Base-by-base conservation (phyloP, 192 early-diverging fungal genomes). In the Dispira simplex region DNA sequence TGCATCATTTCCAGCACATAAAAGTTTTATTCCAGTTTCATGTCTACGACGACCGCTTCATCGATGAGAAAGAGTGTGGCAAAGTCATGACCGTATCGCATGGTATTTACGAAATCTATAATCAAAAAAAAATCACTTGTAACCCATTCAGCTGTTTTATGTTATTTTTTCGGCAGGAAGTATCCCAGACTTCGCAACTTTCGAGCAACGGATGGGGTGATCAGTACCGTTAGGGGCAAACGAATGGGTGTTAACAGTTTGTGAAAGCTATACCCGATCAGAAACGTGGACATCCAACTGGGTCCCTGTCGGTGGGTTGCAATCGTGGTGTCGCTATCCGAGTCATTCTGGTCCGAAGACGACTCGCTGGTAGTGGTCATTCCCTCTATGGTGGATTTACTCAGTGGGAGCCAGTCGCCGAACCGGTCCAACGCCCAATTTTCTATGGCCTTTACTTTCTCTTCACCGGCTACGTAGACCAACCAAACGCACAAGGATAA, bases 401-500 rank as follows among this genome's bases (percentile, higher is more conserved):
- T 25, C 10, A 54, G 8, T 10, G 25, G 9, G 53, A 25, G n/a
- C 53, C 53, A 54, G 20, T 54, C 20, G 53, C 53, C 53, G 8
- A 54, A 25, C 8, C 25, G 10, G 11, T 54, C 53, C 11, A 20
- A 21, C 11, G 25, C 11, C 53, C 53, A 54, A 20, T 54, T 20
- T 25, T 54, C 53, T 10, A 54, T 10, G 10, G 18, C 8, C 53
- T 54, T 54, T 16, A 54, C 53, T 20, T 20, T 10, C 11, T 9
- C 53, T 20, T 54, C 53, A 20, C 53, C 53, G 11, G 53, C 53
- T 10, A 25, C 53, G 8, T 25, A 71, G 39, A 78, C 77, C 26
- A 62, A 71, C 73, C 73, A 75, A 46, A 78, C 63, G 44, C 77
- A 75, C 46, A 75, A 63, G 52, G 64, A 48, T 27, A 75, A 67